Conservation (phyloP, 2,329 filamentous ascomycete species). For the Colletotrichum musicola region DNA sequence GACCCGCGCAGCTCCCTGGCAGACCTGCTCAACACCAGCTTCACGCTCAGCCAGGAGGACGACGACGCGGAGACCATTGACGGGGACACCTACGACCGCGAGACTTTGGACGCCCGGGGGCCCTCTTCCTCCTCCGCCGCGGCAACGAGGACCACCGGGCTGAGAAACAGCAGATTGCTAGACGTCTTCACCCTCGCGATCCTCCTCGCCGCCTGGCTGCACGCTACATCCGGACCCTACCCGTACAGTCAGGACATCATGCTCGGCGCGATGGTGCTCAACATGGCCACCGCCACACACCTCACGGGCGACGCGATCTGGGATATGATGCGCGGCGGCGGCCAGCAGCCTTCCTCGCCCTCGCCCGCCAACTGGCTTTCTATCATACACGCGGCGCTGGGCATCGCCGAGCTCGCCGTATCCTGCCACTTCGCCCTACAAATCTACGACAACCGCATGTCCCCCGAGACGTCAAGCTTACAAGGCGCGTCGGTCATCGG, state of each 20-base stretch:
- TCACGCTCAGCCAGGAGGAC: conserved; percentile 53
- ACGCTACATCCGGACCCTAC: conserved; percentile 33
- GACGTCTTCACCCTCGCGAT: conserved; percentile 38
- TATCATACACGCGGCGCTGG: conserved; percentile 31
- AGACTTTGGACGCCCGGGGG: no score
- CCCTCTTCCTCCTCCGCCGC: neutral
- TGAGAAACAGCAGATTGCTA: conserved; percentile 35
- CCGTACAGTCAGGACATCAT: conserved; percentile 38
- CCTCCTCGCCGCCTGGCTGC: conserved; percentile 35
- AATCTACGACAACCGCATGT: conserved; percentile 27
- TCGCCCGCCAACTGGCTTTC: conserved; percentile 21
- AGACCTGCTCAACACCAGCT: conserved; percentile 59
- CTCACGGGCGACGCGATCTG: conserved; percentile 35
- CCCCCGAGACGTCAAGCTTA: conserved; percentile 13
- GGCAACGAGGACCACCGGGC: conserved; percentile 16
- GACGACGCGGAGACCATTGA: conserved; percentile 20
- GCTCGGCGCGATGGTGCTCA: conserved; percentile 40
- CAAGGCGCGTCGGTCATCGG: conserved; percentile 37
- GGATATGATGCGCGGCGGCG: conserved; percentile 22
- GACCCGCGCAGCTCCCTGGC: conserved; percentile 59
- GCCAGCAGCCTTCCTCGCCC: neutral
- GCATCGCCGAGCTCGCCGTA: conserved; percentile 35
- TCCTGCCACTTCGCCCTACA: conserved; percentile 36
- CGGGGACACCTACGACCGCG: neutral
- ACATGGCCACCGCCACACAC: conserved; percentile 31